These are phyloP conservation scores for Coprinellus micaceus DNA, from an alignment of 768 basidiomycete species.

Conservation along the genomic window DNA sequence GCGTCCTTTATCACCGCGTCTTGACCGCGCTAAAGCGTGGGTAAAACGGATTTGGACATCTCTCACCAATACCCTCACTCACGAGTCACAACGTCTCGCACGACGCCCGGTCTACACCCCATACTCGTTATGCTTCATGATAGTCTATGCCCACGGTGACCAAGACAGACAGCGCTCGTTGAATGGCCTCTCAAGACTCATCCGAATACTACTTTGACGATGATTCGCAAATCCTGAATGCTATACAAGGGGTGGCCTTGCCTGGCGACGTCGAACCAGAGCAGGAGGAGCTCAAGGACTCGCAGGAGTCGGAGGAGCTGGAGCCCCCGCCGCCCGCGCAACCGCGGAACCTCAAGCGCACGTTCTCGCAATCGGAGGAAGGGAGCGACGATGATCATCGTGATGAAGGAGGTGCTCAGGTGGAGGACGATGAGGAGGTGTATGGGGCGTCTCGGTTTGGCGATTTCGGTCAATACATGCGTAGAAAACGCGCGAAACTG, in stretches of 20 bases:
- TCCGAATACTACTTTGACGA: slow-evolving; percentile 53
- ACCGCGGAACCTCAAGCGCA: slow-evolving; percentile 39
- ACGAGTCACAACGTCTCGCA: no score
- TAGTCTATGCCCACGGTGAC: not conserved
- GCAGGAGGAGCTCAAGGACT: slow-evolving; percentile 6
- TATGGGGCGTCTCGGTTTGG: slow-evolving; percentile 84
- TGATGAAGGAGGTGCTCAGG: slow-evolving; percentile 6
- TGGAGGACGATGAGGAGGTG: slow-evolving; percentile 36
- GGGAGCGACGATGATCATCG: slow-evolving; percentile 13
- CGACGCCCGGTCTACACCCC: not conserved
- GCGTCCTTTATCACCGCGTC: no score
- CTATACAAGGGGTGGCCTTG: slow-evolving; percentile 40
- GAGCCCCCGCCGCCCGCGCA: slow-evolving; percentile 40
- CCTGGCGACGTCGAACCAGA: slow-evolving; percentile 41
- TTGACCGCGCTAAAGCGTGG: no score
- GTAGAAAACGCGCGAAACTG: slow-evolving; percentile 84
- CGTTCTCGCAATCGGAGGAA: slow-evolving; percentile 24
- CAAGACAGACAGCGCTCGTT: not conserved
- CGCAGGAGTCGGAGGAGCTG: slow-evolving; percentile 23
- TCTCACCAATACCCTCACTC: no score
- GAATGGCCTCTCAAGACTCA: slow-evolving; percentile 34
- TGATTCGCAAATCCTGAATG: slow-evolving; percentile 50
- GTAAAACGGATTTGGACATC: no score
- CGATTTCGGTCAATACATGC: slow-evolving; percentile 85
- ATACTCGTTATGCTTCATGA: not conserved